Conservation (phyloP, 2,329 filamentous ascomycete genomes). For the Cordyceps fumosorosea region DNA sequence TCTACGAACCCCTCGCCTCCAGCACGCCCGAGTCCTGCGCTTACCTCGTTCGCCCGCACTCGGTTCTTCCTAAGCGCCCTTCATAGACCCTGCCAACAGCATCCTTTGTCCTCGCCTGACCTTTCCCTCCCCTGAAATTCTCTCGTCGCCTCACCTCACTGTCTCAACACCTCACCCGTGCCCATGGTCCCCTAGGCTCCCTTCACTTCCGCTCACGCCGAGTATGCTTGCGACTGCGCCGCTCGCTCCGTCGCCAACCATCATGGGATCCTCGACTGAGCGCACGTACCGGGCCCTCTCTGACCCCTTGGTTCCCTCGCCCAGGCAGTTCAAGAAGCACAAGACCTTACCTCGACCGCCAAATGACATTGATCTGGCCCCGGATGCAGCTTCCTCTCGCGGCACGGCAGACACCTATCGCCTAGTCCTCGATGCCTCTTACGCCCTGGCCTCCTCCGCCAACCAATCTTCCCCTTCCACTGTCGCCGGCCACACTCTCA, state of each 20-base stretch:
- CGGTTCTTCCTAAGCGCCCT: neutral
- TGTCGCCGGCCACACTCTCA: slow-evolving; percentile 33
- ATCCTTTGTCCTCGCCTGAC: neutral
- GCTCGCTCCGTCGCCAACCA: slow-evolving; percentile 24
- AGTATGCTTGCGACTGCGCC: slow-evolving; percentile 25
- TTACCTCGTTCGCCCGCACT: neutral
- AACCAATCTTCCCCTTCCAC: slow-evolving; percentile 24
- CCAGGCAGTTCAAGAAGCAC: slow-evolving; percentile 40
- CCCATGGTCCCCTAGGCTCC: neutral
- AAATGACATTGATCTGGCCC: slow-evolving; percentile 20
- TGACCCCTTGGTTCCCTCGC: slow-evolving; percentile 20
- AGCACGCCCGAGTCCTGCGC: neutral
- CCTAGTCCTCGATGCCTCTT: slow-evolving; percentile 24
- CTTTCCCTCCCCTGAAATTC: neutral
- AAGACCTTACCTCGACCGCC: slow-evolving; percentile 35
- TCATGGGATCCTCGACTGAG: slow-evolving; percentile 26
- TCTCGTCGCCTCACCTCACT: neutral
- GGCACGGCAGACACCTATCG: slow-evolving; percentile 17
- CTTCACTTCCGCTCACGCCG: slow-evolving; percentile 7
- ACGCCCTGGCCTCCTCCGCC: slow-evolving; percentile 14
- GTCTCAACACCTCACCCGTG: neutral
- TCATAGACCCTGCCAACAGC: neutral
- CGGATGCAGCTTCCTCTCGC: slow-evolving; percentile 18
- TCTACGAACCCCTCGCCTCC: neutral
- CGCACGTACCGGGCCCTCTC: slow-evolving; percentile 22